phyloP scores from a whole-genome alignment of 1,284 basidiomycete species.

The Vanrija humicola region DNA sequence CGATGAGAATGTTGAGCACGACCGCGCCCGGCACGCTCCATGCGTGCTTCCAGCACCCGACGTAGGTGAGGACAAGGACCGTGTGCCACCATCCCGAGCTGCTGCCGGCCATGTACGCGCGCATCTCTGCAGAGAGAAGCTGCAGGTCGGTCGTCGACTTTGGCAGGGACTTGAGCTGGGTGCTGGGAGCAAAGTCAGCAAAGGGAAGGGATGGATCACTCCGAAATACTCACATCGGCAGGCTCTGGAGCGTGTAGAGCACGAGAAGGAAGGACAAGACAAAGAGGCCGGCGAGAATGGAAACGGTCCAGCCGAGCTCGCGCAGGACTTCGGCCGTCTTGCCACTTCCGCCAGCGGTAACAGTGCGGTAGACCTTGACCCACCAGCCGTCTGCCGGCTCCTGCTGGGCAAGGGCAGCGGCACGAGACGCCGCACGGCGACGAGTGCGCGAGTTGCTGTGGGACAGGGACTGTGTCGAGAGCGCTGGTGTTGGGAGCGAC shows the following conservation, averaged over 20 bases:
- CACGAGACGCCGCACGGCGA: constrained; percentile 7
- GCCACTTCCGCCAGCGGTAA: constrained; percentile 22
- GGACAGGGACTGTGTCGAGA: constrained; percentile 41
- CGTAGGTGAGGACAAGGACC: constrained; percentile 73
- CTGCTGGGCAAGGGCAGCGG: constrained; percentile 6
- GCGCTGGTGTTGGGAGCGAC: constrained; percentile 45
- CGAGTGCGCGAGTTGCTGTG: constrained; percentile 11
- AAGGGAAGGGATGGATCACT: no score
- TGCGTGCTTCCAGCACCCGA: constrained; percentile 87
- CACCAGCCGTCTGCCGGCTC: constrained; percentile 17
- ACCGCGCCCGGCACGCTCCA: constrained; percentile 91
- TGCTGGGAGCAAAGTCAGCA: constrained; percentile 16
- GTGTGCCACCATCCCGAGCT: constrained; percentile 47
- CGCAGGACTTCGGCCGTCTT: constrained; percentile 42
- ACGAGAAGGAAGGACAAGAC: constrained; percentile 41
- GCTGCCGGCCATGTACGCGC: constrained; percentile 45
- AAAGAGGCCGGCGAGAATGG: constrained; percentile 38
- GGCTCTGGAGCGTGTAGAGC: constrained; percentile 35
- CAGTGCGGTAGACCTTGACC: constrained; percentile 18
- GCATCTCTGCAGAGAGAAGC: constrained; percentile 46
- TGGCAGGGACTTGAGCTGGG: constrained; percentile 45
- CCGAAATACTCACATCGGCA: constrained; percentile 46
- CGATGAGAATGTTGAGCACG: constrained; percentile 85
- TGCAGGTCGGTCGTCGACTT: constrained; percentile 48
- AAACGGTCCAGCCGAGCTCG: constrained; percentile 48